Base-by-base conservation (phyloP, 768 basidiomycete species). In the Pisolithus albus region DNA sequence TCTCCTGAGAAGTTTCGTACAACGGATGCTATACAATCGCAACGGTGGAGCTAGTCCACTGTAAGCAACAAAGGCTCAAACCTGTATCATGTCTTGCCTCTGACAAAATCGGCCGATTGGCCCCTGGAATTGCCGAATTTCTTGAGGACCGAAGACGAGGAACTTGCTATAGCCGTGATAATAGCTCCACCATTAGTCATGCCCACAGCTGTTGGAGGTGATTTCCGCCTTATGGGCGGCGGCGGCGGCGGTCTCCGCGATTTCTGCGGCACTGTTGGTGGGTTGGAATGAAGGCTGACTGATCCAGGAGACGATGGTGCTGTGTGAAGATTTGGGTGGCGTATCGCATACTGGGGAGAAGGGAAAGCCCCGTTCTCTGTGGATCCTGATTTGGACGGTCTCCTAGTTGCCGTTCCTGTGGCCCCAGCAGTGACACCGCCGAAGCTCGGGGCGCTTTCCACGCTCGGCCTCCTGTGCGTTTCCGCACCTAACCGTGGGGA, bases 161-260 rank as follows among this genome's bases (percentile, higher is more conserved):
- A 72, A 26, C 63, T 66, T 19, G 74, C 71, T 38, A 86, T 84
- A 1, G 82, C 72, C 7, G 81, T 81, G 32, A 86, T 81, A 34
- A 78, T 79, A 19, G 74, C 76, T 8, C 80, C 82, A 13, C 75
- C 60, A 50, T 75, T 72, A 0, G 75, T 75, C 46, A 64, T 71
- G 28, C 70, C 72, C 1, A 75, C 67, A 9, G 88, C 85, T 42
- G 84, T 73, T 15, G 86, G 83, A 32, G 88, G 87, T 1, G 87
- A 81, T 58, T 85, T 86, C 60, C 87, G 70, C 42, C 86, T 74
- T 60, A 81, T 81, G 3, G 76, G 76, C 18, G 85, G 84, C 9
- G 82, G 77, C n/a, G 87, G 82, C 0, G 86, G 83, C 2, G 86
- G 77, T 50, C 81, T 67, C 50, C 77, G 73, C 47, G 47, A 44